Evolutionary conservation across 352 stramenopile species (phyloP).

Genomic region (Phytophthora megakarya): DNA sequence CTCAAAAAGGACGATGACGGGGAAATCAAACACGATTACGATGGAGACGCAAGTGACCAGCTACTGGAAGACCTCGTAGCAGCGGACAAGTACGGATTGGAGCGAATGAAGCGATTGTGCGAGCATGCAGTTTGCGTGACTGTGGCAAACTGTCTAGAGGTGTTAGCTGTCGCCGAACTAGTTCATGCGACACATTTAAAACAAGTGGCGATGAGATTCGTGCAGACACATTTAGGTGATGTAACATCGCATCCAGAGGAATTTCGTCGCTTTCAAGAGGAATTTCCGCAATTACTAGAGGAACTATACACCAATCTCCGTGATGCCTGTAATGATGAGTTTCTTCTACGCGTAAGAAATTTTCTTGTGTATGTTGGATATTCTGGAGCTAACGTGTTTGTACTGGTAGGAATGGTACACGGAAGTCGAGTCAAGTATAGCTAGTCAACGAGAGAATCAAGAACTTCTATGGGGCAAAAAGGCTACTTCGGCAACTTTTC

Average conservation of each 20-base stretch:
- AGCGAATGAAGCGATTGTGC: conserved; percentile 70
- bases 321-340: conserved; percentile 31
- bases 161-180: conserved; percentile 65
- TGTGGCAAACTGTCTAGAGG: conserved; percentile 54
- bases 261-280: conserved; percentile 38
- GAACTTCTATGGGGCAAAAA: conserved; percentile 36
- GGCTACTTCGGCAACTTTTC: conserved; percentile 38
- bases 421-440: conserved; percentile 28
- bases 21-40: conserved; percentile 6
- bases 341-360: conserved; percentile 38
- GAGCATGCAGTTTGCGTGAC: conserved; percentile 59
- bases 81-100: conserved; percentile 73
- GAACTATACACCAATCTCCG: conserved; percentile 50
- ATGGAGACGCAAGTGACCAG: conserved; percentile 34
- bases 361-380: neutral
- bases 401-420: conserved; percentile 49
- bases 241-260: conserved; percentile 31
- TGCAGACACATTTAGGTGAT: conserved; percentile 36
- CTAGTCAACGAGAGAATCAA: conserved; percentile 34
- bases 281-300: conserved; percentile 50
- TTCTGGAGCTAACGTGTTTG: conserved; percentile 1
- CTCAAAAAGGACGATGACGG: neutral
- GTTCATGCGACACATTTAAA: conserved; percentile 63
- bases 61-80: conserved; percentile 77
- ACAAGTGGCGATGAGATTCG: conserved; percentile 46